Percentiles rank a stretch among this genome's conserved stretches.
phyloP scores from a whole-genome alignment of 345 rosid genomes.

The Iberis pinnata region DNA sequence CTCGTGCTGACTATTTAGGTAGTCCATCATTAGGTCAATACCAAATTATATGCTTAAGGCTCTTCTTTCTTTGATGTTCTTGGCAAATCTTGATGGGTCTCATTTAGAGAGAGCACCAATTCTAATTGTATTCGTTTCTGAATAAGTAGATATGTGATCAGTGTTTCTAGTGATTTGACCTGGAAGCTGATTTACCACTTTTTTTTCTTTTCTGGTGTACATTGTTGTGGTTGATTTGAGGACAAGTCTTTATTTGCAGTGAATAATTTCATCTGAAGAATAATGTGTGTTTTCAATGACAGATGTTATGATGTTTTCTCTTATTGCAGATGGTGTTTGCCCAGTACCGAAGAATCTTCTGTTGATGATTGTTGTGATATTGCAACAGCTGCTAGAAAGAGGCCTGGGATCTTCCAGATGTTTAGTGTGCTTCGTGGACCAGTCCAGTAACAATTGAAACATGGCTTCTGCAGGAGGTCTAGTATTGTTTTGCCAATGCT shows the following conservation, averaged over 20 bases:
- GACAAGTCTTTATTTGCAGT: not conserved
- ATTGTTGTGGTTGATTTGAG: conserved; percentile 8
- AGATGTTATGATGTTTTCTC: not conserved
- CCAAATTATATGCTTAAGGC: not conserved
- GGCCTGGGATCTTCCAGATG: conserved; percentile 37
- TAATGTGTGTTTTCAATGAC: not conserved
- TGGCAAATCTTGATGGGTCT: not conserved
- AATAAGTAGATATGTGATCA: not conserved
- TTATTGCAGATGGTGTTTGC: conserved; percentile 56
- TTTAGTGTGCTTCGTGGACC: no score
- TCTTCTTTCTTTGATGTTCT: not conserved
- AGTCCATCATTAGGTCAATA: not conserved
- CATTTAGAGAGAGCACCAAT: no score
- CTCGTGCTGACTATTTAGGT: not conserved
- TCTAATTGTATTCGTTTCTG: not conserved
- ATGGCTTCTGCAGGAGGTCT: no score
- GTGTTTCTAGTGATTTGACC: not conserved
- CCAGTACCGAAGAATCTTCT: conserved; percentile 48
- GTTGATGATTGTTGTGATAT: conserved; percentile 60
- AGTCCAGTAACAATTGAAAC: no score
- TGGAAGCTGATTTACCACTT: not conserved
- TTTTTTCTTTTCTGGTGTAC: not conserved
- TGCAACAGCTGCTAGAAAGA: conserved; percentile 60
- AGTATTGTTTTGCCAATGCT: no score
- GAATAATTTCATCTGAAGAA: not conserved